Conservation (phyloP, 2,329 filamentous ascomycete genomes). For the Eurotiales sp. region DNA sequence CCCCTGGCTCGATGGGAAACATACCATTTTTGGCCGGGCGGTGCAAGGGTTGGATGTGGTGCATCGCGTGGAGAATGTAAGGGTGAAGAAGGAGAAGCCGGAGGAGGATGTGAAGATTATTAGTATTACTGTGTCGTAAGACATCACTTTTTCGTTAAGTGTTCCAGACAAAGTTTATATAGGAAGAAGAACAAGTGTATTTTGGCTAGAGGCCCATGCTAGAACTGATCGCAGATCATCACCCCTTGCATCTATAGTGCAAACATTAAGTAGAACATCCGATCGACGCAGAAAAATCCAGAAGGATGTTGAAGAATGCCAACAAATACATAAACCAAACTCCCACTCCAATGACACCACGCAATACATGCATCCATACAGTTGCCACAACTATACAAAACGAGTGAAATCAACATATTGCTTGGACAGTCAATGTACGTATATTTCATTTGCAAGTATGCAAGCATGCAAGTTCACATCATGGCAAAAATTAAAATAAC, state of each 20-base stretch:
- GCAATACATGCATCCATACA: neutral
- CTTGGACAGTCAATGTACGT: too few relatives aligned
- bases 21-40: slow-evolving; percentile 91
- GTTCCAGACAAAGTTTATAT: neutral
- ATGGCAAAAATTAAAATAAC: neutral
- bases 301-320: too few relatives aligned
- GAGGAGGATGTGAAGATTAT: slow-evolving; percentile 97
- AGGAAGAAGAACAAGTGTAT: too few relatives aligned
- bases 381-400: neutral
- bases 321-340: too few relatives aligned
- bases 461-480: neutral
- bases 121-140: slow-evolving; percentile 58
- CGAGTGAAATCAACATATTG: neutral
- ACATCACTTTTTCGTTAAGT: neutral
- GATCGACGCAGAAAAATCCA: too few relatives aligned
- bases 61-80: slow-evolving; percentile 89
- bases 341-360: neutral
- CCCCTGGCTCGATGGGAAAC: slow-evolving; percentile 92
- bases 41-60: slow-evolving; percentile 90
- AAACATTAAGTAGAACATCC: too few relatives aligned
- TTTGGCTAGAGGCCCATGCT: too few relatives aligned
- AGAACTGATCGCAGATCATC: too few relatives aligned
- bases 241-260: too few relatives aligned
- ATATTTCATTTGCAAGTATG: too few relatives aligned
- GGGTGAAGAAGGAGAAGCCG: slow-evolving; percentile 86